Percentiles rank a stretch among this genome's conserved stretches.
These are phyloP conservation scores for Saccharomyces eubayanus DNA, from an alignment of 805 yeast genomes.

Conservation along the genomic window DNA sequence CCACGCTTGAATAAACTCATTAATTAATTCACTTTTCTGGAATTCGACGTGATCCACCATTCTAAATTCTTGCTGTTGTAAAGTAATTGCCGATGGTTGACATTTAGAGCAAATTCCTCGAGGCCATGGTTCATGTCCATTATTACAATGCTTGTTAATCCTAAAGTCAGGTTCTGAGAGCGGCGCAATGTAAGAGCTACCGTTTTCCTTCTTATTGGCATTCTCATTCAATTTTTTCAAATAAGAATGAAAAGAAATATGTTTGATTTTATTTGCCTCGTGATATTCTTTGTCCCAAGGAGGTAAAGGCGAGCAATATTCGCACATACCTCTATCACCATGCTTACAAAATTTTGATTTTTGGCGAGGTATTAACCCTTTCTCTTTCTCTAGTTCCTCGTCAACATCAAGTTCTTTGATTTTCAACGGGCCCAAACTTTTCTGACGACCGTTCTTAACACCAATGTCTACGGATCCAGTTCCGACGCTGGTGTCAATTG, in stretches of 20 bases:
- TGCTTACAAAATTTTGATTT: constrained; percentile 68
- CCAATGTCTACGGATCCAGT: neutral
- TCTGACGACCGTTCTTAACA: neutral
- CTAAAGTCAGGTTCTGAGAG: constrained; percentile 60
- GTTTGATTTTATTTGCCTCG: constrained; percentile 71
- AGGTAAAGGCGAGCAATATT: constrained; percentile 89
- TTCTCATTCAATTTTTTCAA: constrained; percentile 61
- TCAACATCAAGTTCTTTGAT: constrained; percentile 61
- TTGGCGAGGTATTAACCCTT: constrained; percentile 65
- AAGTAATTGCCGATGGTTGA: constrained; percentile 90
- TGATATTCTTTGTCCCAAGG: constrained; percentile 86
- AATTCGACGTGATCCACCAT: constrained; percentile 98
- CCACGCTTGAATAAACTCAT: constrained; percentile 87
- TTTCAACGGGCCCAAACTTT: constrained; percentile 9
- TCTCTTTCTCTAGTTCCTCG: constrained; percentile 48
- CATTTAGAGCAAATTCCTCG: constrained; percentile 90
- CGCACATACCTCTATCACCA: constrained; percentile 94
- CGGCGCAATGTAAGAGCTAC: constrained; percentile 72
- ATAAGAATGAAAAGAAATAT: constrained; percentile 78
- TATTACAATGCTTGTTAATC: constrained; percentile 53
- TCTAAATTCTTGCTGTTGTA: constrained; percentile 81
- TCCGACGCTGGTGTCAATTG: neutral
- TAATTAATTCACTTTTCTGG: constrained; percentile 61
- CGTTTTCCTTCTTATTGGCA: constrained; percentile 50
- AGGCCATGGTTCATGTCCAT: constrained; percentile 93